Evolutionary conservation across 1,284 basidiomycete species (phyloP), one percentile per base, ranked within the genome.

Genomic region (Mycocalia duriaeana): DNA sequence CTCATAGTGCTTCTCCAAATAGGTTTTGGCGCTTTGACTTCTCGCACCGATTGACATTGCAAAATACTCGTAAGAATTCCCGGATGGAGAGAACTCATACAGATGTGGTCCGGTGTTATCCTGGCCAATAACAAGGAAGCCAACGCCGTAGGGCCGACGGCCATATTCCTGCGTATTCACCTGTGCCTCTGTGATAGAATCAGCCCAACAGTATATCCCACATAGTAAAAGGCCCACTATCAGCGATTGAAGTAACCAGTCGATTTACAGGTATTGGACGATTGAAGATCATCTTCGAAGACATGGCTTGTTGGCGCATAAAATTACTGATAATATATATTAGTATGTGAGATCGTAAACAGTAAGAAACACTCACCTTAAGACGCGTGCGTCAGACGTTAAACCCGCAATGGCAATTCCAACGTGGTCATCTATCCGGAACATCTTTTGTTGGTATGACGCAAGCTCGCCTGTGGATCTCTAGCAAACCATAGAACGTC

Each of bases 101-200:
- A 99, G 82, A 69, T 99, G 96, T 8, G 96, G 94, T 1, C 96
- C 96, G 24, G 87, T 85, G 62, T 91, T 86, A 70, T 99, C 96
- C 62, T 91, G 83, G 6, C 96, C 96, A 57, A 96, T 90, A 55
- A 99, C 94, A 47, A 99, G 85, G 77, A 99, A 97, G 20, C 96
- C 96, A 6, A 99, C 96, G 65, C 96, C 96, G 61, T 99, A 99
- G 4, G 96, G 96, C 50, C 96, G 80, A 57, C 92, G 83, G 50
- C 96, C 96, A 65, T 99, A 99, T 68, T 97, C 91, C 72, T 99
- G 96, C 0, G 96, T 99, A 71, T 99, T 99, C 45, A 94, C 89
- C 71, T 99, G 96, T 0, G 96, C 96, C 82, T 94, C 93, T 94
- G 65, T 6, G 52, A 25, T 18, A 54, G 28, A 49, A 50, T 26